Evolutionary conservation across 139 green algal genomes (phyloP), one percentile per base, ranked within the genome.

Genomic region (Coccomyxa sp.): DNA sequence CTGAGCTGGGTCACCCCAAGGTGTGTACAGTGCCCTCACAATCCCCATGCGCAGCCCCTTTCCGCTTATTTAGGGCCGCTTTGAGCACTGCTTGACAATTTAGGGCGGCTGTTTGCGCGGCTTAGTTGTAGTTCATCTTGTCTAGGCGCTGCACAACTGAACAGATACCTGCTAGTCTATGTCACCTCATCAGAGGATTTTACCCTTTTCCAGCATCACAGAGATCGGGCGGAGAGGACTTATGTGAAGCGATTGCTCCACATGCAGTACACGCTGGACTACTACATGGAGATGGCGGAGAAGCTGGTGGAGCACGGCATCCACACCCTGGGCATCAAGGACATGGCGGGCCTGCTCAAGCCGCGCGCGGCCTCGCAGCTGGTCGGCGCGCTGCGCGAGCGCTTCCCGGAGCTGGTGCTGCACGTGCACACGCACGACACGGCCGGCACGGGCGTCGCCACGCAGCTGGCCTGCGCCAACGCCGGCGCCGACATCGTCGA

Each of bases 341-440:
- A 93, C 55, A 91, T 88, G 86, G 86, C 81, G 31, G 37, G 92
- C 12, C 81, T 97, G 81, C 83, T 98, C 5, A 97, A 97, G 83
- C 95, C 94, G 7, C 70, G 78, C 5, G 91, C 93, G 33, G 93
- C 95, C 68, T 95, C 90, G n/a, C 79, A 90, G 82, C 89, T 98
- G 68, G 86, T 98, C 34, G 82, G 85, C 7, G 89, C 92, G 7
- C 80, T 84, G n/a, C 73, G 80, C 38, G 81, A 84, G 40, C 81
- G 87, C 33, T 96, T 93, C 87, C 94, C 94, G 35, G 82, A 96
- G 75, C 37, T 93, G 8, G 82, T 88, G 27, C 94, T 97, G 64
- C 90, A 94, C 80, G 88, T 98, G 39, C 95, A 98, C 85, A 98
- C 94, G n/a, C 95, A 98, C 84, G 94, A 98, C 91, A 95, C 91